A percentile compares a stretch with the other conserved stretches of the same genome.
Conservation (phyloP, 2,329 filamentous ascomycete species). For the Pyricularia sp. region DNA sequence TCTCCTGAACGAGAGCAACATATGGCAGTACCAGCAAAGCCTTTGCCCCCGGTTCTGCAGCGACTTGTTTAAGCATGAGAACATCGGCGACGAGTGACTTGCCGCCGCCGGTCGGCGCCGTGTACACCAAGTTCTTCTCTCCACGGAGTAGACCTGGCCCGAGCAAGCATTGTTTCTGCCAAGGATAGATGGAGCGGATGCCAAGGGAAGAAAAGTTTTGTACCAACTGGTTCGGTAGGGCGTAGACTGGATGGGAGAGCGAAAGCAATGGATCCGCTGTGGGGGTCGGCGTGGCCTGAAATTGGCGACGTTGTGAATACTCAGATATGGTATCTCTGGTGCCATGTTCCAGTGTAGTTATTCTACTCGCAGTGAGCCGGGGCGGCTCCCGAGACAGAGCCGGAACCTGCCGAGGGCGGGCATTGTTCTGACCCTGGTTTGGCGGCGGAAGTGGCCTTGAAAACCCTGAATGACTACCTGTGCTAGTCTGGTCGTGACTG, state of each 20-base stretch:
- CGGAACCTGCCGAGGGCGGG: background rate
- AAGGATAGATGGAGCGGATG: slow-evolving; percentile 67
- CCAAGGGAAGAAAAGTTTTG: slow-evolving; percentile 56
- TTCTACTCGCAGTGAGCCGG: slow-evolving; percentile 32
- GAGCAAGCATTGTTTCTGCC: slow-evolving; percentile 67
- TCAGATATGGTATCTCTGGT: slow-evolving; percentile 28
- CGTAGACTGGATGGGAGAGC: slow-evolving; percentile 54
- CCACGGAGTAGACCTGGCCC: slow-evolving; percentile 57
- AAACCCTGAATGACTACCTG: background rate
- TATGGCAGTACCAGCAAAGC: slow-evolving; percentile 67
- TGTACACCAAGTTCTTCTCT: slow-evolving; percentile 65
- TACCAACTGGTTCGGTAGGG: slow-evolving; percentile 49
- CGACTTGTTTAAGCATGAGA: slow-evolving; percentile 61
- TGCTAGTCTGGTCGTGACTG: slow-evolving; percentile 3
- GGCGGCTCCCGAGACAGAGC: slow-evolving; percentile 9
- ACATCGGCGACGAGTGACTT: slow-evolving; percentile 69
- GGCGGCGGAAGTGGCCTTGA: background rate
- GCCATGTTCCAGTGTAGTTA: slow-evolving; percentile 25
- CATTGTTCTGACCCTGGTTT: background rate
- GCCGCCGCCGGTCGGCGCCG: slow-evolving; percentile 68
- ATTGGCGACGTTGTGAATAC: slow-evolving; percentile 44
- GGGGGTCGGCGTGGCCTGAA: slow-evolving; percentile 44
- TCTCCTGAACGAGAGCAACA: slow-evolving; percentile 72
- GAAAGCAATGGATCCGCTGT: slow-evolving; percentile 45
- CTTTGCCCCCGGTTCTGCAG: slow-evolving; percentile 55